phyloP scores from a whole-genome alignment of 306 rosid genomes.

The Echinosophora koreensis region DNA sequence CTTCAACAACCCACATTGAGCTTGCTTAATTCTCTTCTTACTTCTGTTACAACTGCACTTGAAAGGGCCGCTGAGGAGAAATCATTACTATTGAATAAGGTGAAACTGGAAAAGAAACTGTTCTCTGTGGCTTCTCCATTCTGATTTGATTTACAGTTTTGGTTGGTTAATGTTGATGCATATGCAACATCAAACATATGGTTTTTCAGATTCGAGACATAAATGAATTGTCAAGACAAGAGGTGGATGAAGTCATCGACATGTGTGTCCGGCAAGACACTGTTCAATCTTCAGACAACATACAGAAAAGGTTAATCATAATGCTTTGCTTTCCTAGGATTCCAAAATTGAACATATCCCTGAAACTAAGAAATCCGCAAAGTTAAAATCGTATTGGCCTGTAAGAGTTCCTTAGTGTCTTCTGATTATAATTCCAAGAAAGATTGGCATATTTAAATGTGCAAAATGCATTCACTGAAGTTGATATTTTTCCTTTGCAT shows the following conservation, averaged over 20 bases:
- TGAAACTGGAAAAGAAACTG: slow-evolving; percentile 41
- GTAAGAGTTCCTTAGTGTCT: neutral
- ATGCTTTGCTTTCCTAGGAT: slow-evolving; percentile 23
- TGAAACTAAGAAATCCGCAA: slow-evolving; percentile 15
- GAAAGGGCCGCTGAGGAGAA: slow-evolving; percentile 95
- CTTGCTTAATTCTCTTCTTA: slow-evolving; percentile 74
- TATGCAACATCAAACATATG: slow-evolving; percentile 2
- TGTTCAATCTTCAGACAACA: slow-evolving; percentile 80
- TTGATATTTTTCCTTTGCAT: neutral
- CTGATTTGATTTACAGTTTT: neutral
- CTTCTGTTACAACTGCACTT: slow-evolving; percentile 70
- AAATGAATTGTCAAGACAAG: slow-evolving; percentile 91
- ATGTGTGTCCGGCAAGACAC: slow-evolving; percentile 67
- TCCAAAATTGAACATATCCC: neutral
- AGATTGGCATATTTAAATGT: neutral
- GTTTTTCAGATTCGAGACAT: slow-evolving; percentile 80
- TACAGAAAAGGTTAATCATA: slow-evolving; percentile 73
- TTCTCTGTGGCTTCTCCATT: slow-evolving; percentile 1
- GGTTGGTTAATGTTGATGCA: slow-evolving; percentile 5
- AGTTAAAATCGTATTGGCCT: slow-evolving; percentile 2
- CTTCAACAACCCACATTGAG: slow-evolving; percentile 80
- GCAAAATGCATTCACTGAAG: slow-evolving; percentile 1
- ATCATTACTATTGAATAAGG: slow-evolving; percentile 79
- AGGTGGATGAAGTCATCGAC: slow-evolving; percentile 87
- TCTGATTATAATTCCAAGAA: neutral